These are phyloP conservation scores for Monosporozyma yasuniensis DNA, from an alignment of 805 yeast genomes.

Conservation along the genomic window DNA sequence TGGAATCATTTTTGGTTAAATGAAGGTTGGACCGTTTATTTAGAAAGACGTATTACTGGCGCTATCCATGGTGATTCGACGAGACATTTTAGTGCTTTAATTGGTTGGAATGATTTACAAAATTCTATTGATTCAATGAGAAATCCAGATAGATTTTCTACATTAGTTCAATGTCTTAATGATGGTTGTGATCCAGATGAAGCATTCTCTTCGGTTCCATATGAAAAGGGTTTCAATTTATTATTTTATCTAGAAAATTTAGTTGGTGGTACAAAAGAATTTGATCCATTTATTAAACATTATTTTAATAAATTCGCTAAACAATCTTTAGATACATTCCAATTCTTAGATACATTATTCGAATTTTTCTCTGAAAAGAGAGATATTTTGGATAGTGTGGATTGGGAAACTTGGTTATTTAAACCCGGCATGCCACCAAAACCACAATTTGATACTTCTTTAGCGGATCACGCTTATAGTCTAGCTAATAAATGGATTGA, in stretches of 20 bases:
- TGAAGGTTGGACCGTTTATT: constrained; percentile 93
- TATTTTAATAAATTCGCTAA: constrained; percentile 66
- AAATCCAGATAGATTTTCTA: constrained; percentile 42
- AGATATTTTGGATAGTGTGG: constrained; percentile 53
- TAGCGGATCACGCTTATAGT: constrained; percentile 62
- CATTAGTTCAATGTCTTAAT: constrained; percentile 62
- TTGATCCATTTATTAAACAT: constrained; percentile 72
- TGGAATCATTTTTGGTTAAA: constrained; percentile 95
- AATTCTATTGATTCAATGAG: constrained; percentile 62
- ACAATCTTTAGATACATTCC: constrained; percentile 69
- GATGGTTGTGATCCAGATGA: constrained; percentile 79
- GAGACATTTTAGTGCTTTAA: constrained; percentile 74
- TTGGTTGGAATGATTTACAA: constrained; percentile 80
- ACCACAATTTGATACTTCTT: constrained; percentile 68
- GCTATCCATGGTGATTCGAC: constrained; percentile 67
- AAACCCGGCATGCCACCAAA: constrained; percentile 84
- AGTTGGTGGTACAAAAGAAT: constrained; percentile 54
- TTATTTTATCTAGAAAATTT: constrained; percentile 62
- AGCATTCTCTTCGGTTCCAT: constrained; percentile 79
- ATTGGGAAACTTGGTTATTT: constrained; percentile 81
- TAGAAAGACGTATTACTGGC: constrained; percentile 77
- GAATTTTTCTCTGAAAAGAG: constrained; percentile 48
- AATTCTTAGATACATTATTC: constrained; percentile 67
- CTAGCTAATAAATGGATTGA: constrained; percentile 60
- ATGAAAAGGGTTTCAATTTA: constrained; percentile 82